Percentiles rank a stretch among this genome's conserved stretches.
Conservation (phyloP, 352 stramenopile species). For the Globisporangium orthogonon region DNA sequence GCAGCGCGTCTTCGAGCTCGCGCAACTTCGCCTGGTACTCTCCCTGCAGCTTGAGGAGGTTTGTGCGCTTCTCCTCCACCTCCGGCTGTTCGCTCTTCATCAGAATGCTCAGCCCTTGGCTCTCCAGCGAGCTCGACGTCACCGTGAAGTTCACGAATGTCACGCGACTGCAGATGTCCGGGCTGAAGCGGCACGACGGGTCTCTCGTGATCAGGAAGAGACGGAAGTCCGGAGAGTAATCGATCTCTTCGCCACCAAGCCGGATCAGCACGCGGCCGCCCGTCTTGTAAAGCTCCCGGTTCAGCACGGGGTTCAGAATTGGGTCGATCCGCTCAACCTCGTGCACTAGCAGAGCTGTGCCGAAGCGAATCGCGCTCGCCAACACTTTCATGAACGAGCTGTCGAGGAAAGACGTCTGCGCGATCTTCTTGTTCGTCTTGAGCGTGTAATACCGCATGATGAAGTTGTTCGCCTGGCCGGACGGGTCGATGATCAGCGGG, state of each 20-base stretch:
- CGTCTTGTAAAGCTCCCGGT: slow-evolving; percentile 98
- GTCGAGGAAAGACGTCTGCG: slow-evolving; percentile 99
- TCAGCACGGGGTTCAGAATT: slow-evolving; percentile 99
- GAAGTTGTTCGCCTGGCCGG: slow-evolving; percentile 96
- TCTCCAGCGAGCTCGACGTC: slow-evolving; percentile 97
- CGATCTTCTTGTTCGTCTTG: slow-evolving; percentile 90
- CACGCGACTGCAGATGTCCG: slow-evolving; percentile 98
- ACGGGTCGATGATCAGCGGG: slow-evolving; percentile 98
- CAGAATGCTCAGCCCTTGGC: slow-evolving; percentile 94
- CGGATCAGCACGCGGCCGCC: slow-evolving; percentile 97
- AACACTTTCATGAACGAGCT: slow-evolving; percentile 99
- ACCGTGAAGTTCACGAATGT: slow-evolving; percentile 99
- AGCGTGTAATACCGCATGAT: slow-evolving; percentile 96
- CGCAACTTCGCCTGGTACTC: slow-evolving; percentile 97
- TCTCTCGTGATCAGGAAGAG: slow-evolving; percentile 99
- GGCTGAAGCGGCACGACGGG: slow-evolving; percentile 94
- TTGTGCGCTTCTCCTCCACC: slow-evolving; percentile 94
- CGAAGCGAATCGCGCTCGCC: slow-evolving; percentile 98
- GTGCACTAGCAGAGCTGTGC: slow-evolving; percentile 97
- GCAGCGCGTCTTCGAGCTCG: slow-evolving; percentile 97
- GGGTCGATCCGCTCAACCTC: slow-evolving; percentile 99
- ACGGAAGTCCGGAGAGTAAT: slow-evolving; percentile 98
- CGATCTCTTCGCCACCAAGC: slow-evolving; percentile 98
- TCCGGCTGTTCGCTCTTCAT: slow-evolving; percentile 97
- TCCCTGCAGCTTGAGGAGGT: slow-evolving; percentile 96